Evolutionary conservation across 1,139 yeast species (phyloP).

Genomic region (Sugiyamaella grinbergsii): DNA sequence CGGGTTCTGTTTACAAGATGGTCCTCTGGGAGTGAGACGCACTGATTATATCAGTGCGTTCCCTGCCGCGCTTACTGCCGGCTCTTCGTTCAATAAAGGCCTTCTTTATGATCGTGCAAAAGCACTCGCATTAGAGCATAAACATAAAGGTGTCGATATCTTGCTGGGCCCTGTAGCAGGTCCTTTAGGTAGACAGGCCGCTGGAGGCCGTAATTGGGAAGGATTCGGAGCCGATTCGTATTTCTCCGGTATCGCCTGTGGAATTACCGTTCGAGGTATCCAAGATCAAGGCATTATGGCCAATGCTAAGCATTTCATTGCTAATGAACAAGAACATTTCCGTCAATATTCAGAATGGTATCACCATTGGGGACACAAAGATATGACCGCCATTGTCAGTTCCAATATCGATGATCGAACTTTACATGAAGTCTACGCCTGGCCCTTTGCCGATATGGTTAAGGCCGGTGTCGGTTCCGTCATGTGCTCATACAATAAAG

Average conservation of each 20-base stretch:
- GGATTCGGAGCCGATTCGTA: constrained; percentile 67
- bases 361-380: constrained; percentile 37
- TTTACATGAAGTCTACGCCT: constrained; percentile 62
- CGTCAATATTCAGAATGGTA: constrained; percentile 61
- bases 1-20: constrained; percentile 64
- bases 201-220: constrained; percentile 70
- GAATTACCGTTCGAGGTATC: constrained; percentile 56
- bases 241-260: constrained; percentile 59
- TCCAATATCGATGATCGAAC: constrained; percentile 62
- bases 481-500: constrained; percentile 63
- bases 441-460: constrained; percentile 69
- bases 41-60: constrained; percentile 60
- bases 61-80: constrained; percentile 63
- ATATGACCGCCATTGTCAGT: constrained; percentile 29
- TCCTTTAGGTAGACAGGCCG: constrained; percentile 64
- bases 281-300: constrained; percentile 63
- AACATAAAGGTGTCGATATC: constrained; percentile 60
- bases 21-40: constrained; percentile 62
- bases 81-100: constrained; percentile 58
- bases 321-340: constrained; percentile 66
- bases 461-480: constrained; percentile 63
- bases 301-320: constrained; percentile 56
- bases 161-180: constrained; percentile 65
- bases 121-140: constrained; percentile 60
- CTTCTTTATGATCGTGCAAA: constrained; percentile 56